Base-by-base conservation (phyloP, 208 protist genomes). In the Vickermania ingenoplastis region DNA sequence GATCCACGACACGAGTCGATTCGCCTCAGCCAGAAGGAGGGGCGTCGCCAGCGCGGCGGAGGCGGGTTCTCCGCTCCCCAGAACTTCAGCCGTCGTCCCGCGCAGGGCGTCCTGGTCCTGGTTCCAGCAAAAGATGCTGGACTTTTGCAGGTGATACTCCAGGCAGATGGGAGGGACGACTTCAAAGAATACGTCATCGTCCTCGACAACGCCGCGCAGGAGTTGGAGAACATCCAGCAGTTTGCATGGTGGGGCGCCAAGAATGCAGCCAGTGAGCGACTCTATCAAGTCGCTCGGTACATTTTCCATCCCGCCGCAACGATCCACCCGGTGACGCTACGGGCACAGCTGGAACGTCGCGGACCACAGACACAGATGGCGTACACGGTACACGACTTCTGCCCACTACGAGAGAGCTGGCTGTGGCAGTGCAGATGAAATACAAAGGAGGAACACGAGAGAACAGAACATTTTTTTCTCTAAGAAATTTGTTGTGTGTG, bases 211-310 rank as follows among this genome's bases (percentile, higher is more conserved):
- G 13, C 45, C 53, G 48, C 45, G 24, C 45, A 75, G 64, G 30
- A 50, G 30, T 0, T 27, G 4, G 0, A 75, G n/a, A 22, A 71
- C 64, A 14, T 2, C 31, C 24, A 13, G 31, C 0, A 75, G 54
- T 31, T 67, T 56, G 26, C 69, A 58, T 5, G 69, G 69, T 41
- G 69, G 64, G 1, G 68, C 62, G 23, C 55, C 56, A 3, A 68
- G 48, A 52, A 74, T 57, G 49, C 66, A 67, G 27, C 56, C 31
- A 31, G 54, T 59, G 22, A 74, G 23, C 25, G 57, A 65, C 17
- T 63, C 53, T 11, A 59, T 24, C 14, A 30, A 14, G 25, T 58
- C 41, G 48, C 36, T 22, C 0, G 13, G 31, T 21, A 54, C 41
- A 14, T 45, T 31, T 2, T 24, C 51, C 2, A 23, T 52, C 11